Evolutionary conservation across 148 eudicot genomes (phyloP).

Genomic region (Mesembryanthemum crystallinum): DNA sequence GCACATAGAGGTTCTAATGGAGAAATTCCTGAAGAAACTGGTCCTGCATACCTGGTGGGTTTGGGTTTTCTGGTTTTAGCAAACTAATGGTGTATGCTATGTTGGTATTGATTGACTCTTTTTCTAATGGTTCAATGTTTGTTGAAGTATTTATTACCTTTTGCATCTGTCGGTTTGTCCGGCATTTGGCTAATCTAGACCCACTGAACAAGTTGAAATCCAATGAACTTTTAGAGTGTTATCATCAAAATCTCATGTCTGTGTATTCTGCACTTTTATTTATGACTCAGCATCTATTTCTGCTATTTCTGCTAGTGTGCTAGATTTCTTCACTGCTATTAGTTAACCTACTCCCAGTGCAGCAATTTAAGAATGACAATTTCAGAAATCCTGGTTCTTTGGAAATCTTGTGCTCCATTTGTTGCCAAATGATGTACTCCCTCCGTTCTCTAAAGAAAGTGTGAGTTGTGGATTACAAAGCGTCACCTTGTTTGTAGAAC

Average conservation of each 20-base stretch:
- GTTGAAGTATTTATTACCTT: neutral
- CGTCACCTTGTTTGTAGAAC: too few relatives aligned
- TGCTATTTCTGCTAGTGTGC: neutral
- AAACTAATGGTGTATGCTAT: neutral
- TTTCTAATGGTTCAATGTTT: neutral
- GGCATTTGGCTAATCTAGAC: neutral
- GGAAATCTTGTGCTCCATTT: neutral
- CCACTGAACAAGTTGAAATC: neutral
- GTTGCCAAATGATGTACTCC: too few relatives aligned
- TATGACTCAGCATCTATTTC: neutral
- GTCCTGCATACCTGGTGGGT: constrained; percentile 76
- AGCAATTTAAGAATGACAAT: neutral
- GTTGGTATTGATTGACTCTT: neutral
- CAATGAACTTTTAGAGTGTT: too few relatives aligned
- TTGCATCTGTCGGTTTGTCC: neutral
- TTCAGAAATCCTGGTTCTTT: neutral
- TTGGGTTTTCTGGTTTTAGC: neutral
- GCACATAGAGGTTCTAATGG: constrained; percentile 99
- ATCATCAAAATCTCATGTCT: neutral
- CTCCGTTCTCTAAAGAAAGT: too few relatives aligned
- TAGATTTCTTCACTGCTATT: neutral
- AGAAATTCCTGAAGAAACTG: constrained; percentile 91
- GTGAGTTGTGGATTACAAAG: too few relatives aligned
- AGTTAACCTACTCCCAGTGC: neutral
- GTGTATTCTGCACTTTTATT: neutral